These are phyloP conservation scores for Kwoniella shandongensis DNA, from an alignment of 768 basidiomycete species.

Conservation along the genomic window DNA sequence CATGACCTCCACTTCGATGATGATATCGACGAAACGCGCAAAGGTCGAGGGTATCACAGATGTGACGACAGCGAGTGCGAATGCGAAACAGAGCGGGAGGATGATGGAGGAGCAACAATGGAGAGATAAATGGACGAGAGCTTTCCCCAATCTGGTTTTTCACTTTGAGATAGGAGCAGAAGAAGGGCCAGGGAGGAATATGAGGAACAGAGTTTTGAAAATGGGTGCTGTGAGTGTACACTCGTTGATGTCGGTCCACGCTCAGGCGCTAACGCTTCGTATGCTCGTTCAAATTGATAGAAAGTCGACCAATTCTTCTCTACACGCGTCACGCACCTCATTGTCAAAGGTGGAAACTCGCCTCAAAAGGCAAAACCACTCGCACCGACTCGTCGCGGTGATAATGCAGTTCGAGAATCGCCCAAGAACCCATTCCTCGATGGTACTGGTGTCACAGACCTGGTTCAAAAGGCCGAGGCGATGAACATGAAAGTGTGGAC, in stretches of 20 bases:
- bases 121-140: constrained; percentile 75
- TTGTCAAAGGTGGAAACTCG: constrained; percentile 28
- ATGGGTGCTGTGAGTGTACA: constrained; percentile 72
- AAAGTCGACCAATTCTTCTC: constrained; percentile 85
- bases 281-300: constrained; percentile 56
- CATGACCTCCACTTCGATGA: not conserved
- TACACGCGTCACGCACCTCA: constrained; percentile 78
- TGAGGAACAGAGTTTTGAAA: constrained; percentile 63
- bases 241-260: not conserved
- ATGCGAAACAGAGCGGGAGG: not conserved
- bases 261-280: constrained; percentile 3
- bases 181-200: constrained; percentile 55
- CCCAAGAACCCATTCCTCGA: constrained; percentile 39
- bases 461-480: constrained; percentile 38
- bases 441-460: constrained; percentile 36
- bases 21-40: constrained; percentile 3
- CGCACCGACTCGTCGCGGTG: constrained; percentile 9
- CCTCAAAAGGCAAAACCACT: constrained; percentile 30
- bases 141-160: constrained; percentile 81
- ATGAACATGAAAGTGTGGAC: constrained; percentile 81
- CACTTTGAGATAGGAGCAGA: constrained; percentile 67
- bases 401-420: constrained; percentile 13
- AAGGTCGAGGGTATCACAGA: constrained; percentile 8
- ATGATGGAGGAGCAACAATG: constrained; percentile 63
- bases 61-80: constrained; percentile 6